These are phyloP conservation scores for Heritiera fomes DNA, from an alignment of 345 rosid genomes.

Conservation along the genomic window DNA sequence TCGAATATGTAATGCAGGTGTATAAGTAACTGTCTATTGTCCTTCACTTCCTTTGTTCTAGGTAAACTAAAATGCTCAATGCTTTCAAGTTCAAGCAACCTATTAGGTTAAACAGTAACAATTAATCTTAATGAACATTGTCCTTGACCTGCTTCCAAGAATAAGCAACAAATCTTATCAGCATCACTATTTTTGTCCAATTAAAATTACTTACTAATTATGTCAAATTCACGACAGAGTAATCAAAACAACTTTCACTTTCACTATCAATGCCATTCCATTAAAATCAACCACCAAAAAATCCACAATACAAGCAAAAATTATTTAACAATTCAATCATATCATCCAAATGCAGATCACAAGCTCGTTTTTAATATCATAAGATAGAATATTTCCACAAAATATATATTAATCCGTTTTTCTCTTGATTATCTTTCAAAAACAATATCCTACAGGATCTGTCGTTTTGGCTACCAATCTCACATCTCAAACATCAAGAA, in stretches of 20 bases:
- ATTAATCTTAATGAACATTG: neutral
- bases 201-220: neutral
- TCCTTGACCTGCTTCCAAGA: neutral
- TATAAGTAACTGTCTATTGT: conserved; percentile 7
- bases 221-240: neutral
- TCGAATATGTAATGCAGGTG: conserved; percentile 2
- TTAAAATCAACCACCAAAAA: neutral
- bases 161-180: neutral
- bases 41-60: neutral
- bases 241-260: conserved; percentile 5
- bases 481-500: neutral
- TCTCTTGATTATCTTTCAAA: too few relatives aligned
- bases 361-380: neutral
- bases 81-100: neutral
- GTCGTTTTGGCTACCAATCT: neutral
- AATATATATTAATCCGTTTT: neutral
- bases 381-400: neutral
- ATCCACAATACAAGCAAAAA: neutral
- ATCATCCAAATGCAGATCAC: neutral
- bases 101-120: neutral
- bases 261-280: neutral
- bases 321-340: neutral
- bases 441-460: neutral
- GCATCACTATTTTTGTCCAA: neutral
- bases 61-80: neutral